A percentile compares a stretch with the other conserved stretches of the same genome.
Conservation (phyloP, 164 flowering plant species). For the Akebia trifoliata region DNA sequence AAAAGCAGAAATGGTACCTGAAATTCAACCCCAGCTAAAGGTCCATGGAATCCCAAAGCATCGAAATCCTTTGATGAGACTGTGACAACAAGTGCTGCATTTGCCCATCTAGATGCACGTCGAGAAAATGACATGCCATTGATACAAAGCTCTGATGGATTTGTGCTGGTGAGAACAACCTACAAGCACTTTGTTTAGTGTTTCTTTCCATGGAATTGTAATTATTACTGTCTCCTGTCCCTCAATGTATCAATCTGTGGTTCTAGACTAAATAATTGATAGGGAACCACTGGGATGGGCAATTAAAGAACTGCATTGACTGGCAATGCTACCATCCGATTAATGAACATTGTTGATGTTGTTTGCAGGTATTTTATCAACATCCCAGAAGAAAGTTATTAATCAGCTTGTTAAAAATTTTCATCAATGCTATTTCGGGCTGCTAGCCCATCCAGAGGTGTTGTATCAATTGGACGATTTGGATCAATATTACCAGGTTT, state of each 20-base stretch:
- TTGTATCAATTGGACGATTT: neutral
- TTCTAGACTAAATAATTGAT: neutral
- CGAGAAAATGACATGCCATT: slow-evolving; percentile 99
- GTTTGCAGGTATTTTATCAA: neutral
- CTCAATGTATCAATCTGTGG: neutral
- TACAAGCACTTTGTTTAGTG: slow-evolving; percentile 25
- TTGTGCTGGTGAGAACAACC: slow-evolving; percentile 97
- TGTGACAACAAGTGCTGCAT: slow-evolving; percentile 89
- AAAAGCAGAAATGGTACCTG: slow-evolving; percentile 49
- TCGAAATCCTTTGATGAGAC: slow-evolving; percentile 77
- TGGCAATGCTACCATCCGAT: too few species aligned
- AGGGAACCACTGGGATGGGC: neutral
- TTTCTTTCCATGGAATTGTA: neutral
- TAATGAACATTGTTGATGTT: neutral
- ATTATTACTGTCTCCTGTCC: neutral
- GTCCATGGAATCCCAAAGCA: slow-evolving; percentile 53
- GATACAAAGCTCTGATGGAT: slow-evolving; percentile 85
- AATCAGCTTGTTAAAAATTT: neutral
- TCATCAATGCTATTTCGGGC: neutral
- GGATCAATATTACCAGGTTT: too few species aligned
- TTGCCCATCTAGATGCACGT: slow-evolving; percentile 96
- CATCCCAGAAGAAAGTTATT: neutral
- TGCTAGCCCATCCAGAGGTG: neutral
- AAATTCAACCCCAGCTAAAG: slow-evolving; percentile 89
- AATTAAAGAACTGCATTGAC: neutral